Base-by-base conservation (phyloP, 139 green algal genomes). In the Chlorella sp. region DNA sequence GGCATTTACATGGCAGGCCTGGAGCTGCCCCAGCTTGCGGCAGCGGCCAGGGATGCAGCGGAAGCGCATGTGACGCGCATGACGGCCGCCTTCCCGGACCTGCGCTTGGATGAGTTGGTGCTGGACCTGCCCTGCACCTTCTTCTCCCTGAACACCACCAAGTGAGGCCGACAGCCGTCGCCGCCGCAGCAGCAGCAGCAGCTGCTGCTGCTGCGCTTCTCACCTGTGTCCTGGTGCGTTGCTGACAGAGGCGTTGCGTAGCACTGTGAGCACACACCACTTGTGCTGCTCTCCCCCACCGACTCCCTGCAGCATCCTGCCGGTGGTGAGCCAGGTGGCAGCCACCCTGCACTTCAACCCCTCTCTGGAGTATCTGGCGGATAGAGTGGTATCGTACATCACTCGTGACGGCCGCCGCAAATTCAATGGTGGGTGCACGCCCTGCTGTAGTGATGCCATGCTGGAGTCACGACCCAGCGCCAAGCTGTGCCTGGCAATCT, bases 71-170 rank as follows among this genome's bases (percentile, higher is more conserved):
- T 76, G 20, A 80, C 86, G 57, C 86, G 88, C 12, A 74, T 78
- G 36, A 51, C 70, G 32, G 41, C 89, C 26, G 51, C 91, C 38
- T 80, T 57, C 32, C 82, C 86, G 39, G 87, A 92, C 57, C 81
- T 84, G 13, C 60, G 67, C 11, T 84, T 90, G 28, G 78, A 88
- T 32, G 86, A 88, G 57, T 70, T 95, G 1, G 75, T 93, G 32
- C 80, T 95, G 75, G 91, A 95, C 85, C 81, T 95, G 85, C 92
- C 92, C 28, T 94, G 91, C 80, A 92, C 92, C 57, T 94, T 95
- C 82, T 90, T 95, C 56, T 84, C 88, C 51, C 80, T 95, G 79
- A 79, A 87, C 65, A 85, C 87, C 34, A 30, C 78, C 75, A 88
- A 81, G 88, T 91, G 39, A 20, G 13, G 47, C 32, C 17, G 57